phyloP scores from a whole-genome alignment of 2,329 filamentous ascomycete species.

The Botrytis fragariae region DNA sequence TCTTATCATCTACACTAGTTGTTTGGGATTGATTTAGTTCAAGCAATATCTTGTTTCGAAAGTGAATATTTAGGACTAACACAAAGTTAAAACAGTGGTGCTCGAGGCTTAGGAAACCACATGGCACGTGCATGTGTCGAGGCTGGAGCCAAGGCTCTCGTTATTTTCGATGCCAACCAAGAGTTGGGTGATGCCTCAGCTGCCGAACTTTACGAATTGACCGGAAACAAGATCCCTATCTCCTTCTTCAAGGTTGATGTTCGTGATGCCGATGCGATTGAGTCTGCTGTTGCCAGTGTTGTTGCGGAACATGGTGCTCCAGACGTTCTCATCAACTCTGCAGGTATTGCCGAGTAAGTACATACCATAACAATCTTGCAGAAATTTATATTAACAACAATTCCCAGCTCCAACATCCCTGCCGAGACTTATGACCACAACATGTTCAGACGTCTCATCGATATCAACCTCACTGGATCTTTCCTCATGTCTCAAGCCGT shows the following conservation, averaged over 20 bases:
- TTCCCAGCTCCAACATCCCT: constrained; percentile 68
- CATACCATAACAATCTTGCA: background rate
- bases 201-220: constrained; percentile 67
- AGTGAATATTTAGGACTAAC: background rate
- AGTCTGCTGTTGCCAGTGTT: constrained; percentile 65
- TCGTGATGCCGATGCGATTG: constrained; percentile 67
- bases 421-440: constrained; percentile 73
- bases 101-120: constrained; percentile 73
- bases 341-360: constrained; percentile 70
- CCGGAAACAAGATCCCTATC: constrained; percentile 60
- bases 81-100: constrained; percentile 51
- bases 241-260: constrained; percentile 79
- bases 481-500: constrained; percentile 76
- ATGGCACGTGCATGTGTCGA: constrained; percentile 77
- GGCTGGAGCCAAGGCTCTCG: constrained; percentile 69
- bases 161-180: constrained; percentile 76
- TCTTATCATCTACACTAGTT: constrained; percentile 2
- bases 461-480: constrained; percentile 78
- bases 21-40: background rate
- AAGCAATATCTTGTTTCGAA: background rate
- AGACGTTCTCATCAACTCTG: constrained; percentile 76
- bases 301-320: constrained; percentile 65
- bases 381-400: background rate
- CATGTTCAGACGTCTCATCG: constrained; percentile 75
- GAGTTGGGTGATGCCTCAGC: constrained; percentile 69